A percentile compares a stretch with the other conserved stretches of the same genome.
Evolutionary conservation across 2,329 filamentous ascomycete species (phyloP).

Genomic region (Exserohilum turcica): DNA sequence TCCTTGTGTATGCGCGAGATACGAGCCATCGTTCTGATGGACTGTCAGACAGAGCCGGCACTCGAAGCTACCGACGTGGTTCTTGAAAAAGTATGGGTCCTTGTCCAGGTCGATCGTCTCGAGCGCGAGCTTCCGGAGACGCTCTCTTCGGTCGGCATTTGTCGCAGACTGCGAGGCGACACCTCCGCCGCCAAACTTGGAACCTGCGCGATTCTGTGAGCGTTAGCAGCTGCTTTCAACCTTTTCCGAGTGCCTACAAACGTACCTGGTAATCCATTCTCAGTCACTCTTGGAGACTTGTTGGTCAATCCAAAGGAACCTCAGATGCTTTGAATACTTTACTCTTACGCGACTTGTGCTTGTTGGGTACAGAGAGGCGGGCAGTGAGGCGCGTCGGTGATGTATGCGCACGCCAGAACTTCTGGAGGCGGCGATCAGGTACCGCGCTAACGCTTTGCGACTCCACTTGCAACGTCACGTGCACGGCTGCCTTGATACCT

Average conservation of each 20-base stretch:
- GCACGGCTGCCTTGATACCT: conserved; percentile 5
- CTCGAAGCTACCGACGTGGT: conserved; percentile 97
- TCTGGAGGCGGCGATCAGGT: conserved; percentile 23
- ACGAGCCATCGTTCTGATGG: conserved; percentile 98
- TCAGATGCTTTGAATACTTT: neutral
- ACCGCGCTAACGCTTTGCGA: conserved; percentile 23
- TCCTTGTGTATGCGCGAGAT: conserved; percentile 97
- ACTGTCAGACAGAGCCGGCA: conserved; percentile 96
- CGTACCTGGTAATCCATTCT: conserved; percentile 59
- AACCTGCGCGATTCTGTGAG: conserved; percentile 83
- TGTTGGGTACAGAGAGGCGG: neutral
- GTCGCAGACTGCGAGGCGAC: conserved; percentile 92
- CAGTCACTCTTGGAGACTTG: neutral
- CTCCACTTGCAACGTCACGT: conserved; percentile 17
- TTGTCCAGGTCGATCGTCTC: conserved; percentile 99
- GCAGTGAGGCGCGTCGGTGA: conserved; percentile 13
- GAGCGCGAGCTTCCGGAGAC: conserved; percentile 94
- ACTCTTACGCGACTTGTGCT: conserved; percentile 1
- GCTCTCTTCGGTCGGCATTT: conserved; percentile 96
- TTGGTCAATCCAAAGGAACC: conserved; percentile 4
- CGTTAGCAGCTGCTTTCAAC: conserved; percentile 20
- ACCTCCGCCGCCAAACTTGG: conserved; percentile 96
- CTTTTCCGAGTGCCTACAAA: conserved; percentile 2
- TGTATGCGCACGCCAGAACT: conserved; percentile 24
- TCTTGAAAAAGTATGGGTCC: conserved; percentile 99